Evolutionary conservation across 2,329 filamentous ascomycete genomes (phyloP).

Genomic region (Botrytis porri): DNA sequence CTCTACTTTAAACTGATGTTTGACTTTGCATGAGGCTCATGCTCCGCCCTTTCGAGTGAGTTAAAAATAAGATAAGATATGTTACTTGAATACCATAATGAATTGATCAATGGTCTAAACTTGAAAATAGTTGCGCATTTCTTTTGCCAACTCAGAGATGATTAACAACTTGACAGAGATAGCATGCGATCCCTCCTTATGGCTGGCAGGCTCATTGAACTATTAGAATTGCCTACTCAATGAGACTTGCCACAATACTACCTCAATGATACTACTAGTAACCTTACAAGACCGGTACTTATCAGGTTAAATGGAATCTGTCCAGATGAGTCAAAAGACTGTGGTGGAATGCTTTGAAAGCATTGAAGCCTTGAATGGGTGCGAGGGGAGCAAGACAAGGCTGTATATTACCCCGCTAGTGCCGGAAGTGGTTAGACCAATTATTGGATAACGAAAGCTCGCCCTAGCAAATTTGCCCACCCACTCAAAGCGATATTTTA

Average conservation of each 20-base stretch:
- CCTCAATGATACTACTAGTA: background rate
- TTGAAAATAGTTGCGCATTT: background rate
- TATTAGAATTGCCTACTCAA: background rate
- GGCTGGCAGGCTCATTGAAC: background rate
- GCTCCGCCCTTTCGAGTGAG: background rate
- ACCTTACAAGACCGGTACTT: background rate
- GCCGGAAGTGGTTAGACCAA: conserved; percentile 7
- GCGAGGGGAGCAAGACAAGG: conserved; percentile 2
- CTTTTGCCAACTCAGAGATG: background rate
- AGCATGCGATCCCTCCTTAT: background rate
- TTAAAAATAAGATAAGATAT: background rate
- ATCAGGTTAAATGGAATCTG: too few species aligned
- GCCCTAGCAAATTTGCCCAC: conserved; percentile 21
- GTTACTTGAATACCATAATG: background rate
- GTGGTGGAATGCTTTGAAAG: background rate
- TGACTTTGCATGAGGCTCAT: background rate
- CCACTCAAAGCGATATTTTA: conserved; percentile 22
- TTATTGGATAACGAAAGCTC: conserved; percentile 11
- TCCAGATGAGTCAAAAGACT: background rate
- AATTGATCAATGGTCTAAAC: background rate
- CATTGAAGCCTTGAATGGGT: background rate
- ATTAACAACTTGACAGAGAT: background rate
- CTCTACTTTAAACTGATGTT: background rate
- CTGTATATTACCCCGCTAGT: background rate
- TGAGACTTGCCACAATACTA: background rate